Evolutionary conservation across 2,329 filamentous ascomycete genomes (phyloP).

Genomic region (Cladosporium sp.): DNA sequence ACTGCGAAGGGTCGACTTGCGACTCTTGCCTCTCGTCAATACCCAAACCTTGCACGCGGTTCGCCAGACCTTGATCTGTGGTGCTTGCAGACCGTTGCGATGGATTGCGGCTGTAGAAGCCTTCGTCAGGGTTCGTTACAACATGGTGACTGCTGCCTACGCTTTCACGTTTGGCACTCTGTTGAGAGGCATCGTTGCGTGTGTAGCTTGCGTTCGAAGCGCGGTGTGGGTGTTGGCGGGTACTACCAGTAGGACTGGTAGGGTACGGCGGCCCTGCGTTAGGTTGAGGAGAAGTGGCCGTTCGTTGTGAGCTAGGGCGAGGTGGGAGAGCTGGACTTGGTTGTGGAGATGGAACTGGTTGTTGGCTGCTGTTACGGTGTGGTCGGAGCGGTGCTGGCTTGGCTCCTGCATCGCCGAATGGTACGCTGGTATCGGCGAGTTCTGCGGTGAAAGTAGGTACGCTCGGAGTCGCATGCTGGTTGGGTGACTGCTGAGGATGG

Average conservation of each 20-base stretch:
- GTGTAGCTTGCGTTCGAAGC: constrained; percentile 18
- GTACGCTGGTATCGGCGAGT: constrained; percentile 22
- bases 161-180: constrained; percentile 20
- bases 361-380: constrained; percentile 12
- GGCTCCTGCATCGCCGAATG: constrained; percentile 17
- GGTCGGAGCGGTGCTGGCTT: constrained; percentile 16
- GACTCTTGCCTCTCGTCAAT: constrained; percentile 23
- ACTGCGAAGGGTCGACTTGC: constrained; percentile 11
- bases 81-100: constrained; percentile 10
- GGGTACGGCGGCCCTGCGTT: constrained; percentile 12
- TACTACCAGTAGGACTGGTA: constrained; percentile 17
- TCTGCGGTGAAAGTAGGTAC: constrained; percentile 30
- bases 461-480: constrained; percentile 20
- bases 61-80: constrained; percentile 2
- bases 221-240: constrained; percentile 14
- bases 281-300: constrained; percentile 16
- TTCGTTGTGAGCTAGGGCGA: constrained; percentile 2
- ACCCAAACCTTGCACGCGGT: constrained; percentile 12
- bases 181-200: constrained; percentile 11
- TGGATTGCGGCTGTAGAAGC: constrained; percentile 16
- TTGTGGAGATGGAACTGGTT: constrained; percentile 2
- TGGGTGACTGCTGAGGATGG: constrained; percentile 35
- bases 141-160: constrained; percentile 15
- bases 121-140: constrained; percentile 12
- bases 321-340: constrained; percentile 13